A percentile compares a stretch with the other conserved stretches of the same genome.
Conservation (phyloP, 768 basidiomycete species). For the Tricholoma hemisulphureum region DNA sequence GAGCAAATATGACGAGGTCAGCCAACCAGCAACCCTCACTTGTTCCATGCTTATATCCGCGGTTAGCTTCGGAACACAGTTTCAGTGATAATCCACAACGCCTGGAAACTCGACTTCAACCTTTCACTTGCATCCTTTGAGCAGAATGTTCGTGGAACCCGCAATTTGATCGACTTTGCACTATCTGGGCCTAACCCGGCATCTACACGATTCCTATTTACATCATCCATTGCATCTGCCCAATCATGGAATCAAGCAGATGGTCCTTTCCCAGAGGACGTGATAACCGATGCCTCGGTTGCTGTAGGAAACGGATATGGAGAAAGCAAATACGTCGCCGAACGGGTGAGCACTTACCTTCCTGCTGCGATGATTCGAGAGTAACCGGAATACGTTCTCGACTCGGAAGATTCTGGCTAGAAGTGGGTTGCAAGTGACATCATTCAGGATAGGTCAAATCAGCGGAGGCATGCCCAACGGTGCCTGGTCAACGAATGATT, state of each 20-base stretch:
- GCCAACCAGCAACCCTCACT: background rate
- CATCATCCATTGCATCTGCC: constrained; percentile 32
- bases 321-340: constrained; percentile 35
- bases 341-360: constrained; percentile 26
- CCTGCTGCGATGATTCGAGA: background rate
- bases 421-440: constrained; percentile 30
- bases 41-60: background rate
- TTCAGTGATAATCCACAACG: constrained; percentile 34
- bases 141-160: constrained; percentile 30
- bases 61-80: constrained; percentile 26
- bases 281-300: constrained; percentile 22
- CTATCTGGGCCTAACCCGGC: constrained; percentile 15
- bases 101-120: constrained; percentile 44
- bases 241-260: constrained; percentile 16
- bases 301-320: constrained; percentile 31
- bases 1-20: constrained; percentile 12
- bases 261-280: constrained; percentile 33
- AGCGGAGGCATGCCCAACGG: constrained; percentile 33
- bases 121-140: constrained; percentile 36
- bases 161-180: constrained; percentile 32
- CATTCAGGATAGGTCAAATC: constrained; percentile 38
- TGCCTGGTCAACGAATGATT: constrained; percentile 39
- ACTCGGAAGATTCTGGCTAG: constrained; percentile 25
- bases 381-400: background rate
- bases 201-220: constrained; percentile 28